Evolutionary conservation across 176 grass and related monocot species (phyloP), one percentile per base, ranked within the genome.

Genomic region (Carex scoparia): DNA sequence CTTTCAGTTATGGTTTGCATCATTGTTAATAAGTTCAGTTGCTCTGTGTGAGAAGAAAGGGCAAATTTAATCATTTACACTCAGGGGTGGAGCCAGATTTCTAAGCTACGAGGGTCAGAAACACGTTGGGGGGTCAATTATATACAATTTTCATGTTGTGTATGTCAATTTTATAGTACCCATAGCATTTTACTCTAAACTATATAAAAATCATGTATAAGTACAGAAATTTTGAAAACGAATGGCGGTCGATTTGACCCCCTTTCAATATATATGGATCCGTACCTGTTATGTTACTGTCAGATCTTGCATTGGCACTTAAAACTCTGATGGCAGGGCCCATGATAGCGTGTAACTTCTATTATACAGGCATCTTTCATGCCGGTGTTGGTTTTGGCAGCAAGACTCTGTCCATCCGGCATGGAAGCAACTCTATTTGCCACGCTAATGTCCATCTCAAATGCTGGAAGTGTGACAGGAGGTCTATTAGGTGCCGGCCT

Each of bases 371-470:
- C 95, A 86, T 94, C 95, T 6, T 98, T 98, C 81, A 98, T 98
- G 95, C 95, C 95, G 1, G 91, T 98, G 54, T 76, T 98, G 57
- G 95, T 98, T 48, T 80, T 98, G 79, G 95, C 95, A 59, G 95
- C 93, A 53, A 93, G 88, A 16, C 76, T 98, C 79, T 98, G 93
- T 61, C 95, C 95, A 66, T 23, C 78, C 2, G 95, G 95, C 49
- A 66, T 94, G 72, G 95, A 98, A 90, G 95, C 95, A 16, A 98
- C 95, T 14, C 69, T 98, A 48, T 98, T 98, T 65, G 95, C 95
- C 48, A 98, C 95, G 3, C 84, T 95, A 56, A 98, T 98, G 95
- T 98, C 95, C 15, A 93, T 98, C 46, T 98, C 95, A 2, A 98
- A 98, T 18, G 93, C 83, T 0, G 95, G 95, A 63, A 84, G 95